A percentile compares a stretch with the other conserved stretches of the same genome.
Conservation (phyloP, 2,329 filamentous ascomycete species). For the Leptographium flavum region DNA sequence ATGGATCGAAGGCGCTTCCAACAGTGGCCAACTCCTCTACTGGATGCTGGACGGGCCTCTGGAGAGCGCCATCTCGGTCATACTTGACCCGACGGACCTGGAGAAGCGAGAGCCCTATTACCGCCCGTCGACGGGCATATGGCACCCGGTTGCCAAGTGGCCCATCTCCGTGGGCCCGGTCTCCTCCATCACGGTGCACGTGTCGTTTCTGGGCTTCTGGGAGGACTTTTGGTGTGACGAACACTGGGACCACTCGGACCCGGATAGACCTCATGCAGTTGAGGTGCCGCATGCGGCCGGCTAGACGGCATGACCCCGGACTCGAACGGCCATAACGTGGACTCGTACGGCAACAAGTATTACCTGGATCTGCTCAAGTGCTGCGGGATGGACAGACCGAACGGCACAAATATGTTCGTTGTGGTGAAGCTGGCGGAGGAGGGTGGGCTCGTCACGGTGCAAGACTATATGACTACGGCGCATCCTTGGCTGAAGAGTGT, state of each 20-base stretch:
- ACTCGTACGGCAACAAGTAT: too few species aligned
- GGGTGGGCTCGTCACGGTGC: constrained; percentile 8
- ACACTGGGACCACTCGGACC: not conserved
- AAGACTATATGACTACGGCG: constrained; percentile 8
- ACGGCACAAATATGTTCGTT: constrained; percentile 26
- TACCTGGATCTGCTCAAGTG: constrained; percentile 11
- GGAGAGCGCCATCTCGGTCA: too few species aligned
- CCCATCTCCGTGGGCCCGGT: constrained; percentile 4
- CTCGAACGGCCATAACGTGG: too few species aligned
- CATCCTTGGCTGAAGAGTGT: constrained; percentile 9
- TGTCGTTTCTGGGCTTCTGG: constrained; percentile 2
- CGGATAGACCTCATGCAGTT: not conserved
- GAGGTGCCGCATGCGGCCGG: not conserved
- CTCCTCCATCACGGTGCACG: constrained; percentile 6
- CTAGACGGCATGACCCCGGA: too few species aligned
- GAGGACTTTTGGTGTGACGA: constrained; percentile 2
- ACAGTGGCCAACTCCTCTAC: too few species aligned
- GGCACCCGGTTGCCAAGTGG: constrained; percentile 2
- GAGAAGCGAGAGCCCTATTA: too few species aligned
- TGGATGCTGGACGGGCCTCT: too few species aligned
- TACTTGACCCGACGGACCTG: too few species aligned
- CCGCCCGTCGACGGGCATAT: too few species aligned
- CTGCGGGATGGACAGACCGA: constrained; percentile 16
- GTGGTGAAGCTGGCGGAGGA: not conserved
- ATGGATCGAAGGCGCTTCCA: too few species aligned